Evolutionary conservation across 371 early-diverging fungal species (phyloP).

Genomic region (Lichtheimia ramosa): DNA sequence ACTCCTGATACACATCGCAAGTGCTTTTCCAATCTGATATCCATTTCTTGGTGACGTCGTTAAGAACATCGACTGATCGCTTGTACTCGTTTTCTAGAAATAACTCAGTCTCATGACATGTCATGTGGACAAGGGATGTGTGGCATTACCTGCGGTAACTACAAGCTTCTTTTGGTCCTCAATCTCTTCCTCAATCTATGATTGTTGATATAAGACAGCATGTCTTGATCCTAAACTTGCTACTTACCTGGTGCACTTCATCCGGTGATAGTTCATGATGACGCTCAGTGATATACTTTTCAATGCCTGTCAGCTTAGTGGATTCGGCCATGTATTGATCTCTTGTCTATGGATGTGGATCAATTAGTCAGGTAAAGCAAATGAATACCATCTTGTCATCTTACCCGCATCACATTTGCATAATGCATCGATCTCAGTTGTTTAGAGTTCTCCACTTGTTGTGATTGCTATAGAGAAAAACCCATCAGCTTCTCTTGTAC

Average conservation of each 20-base stretch:
- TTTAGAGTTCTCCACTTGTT: conserved; percentile 41
- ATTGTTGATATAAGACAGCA: neutral
- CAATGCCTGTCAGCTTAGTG: conserved; percentile 17
- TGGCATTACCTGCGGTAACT: conserved; percentile 7
- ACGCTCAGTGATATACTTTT: conserved; percentile 16
- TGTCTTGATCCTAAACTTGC: conserved; percentile 1
- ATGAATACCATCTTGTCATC: neutral
- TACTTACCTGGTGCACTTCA: conserved; percentile 16
- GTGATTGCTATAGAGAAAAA: conserved; percentile 24
- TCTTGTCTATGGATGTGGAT: conserved; percentile 4
- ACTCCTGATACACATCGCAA: conserved; percentile 19
- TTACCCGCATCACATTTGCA: conserved; percentile 39
- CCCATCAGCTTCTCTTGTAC: neutral
- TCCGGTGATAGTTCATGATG: conserved; percentile 5
- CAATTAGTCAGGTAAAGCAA: neutral
- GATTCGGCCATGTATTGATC: conserved; percentile 17
- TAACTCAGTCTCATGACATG: neutral
- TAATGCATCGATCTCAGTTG: conserved; percentile 34
- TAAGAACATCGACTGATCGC: conserved; percentile 8
- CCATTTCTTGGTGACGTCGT: conserved; percentile 16
- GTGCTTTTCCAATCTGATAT: conserved; percentile 20
- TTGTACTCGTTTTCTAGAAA: conserved; percentile 16
- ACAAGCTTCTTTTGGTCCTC: conserved; percentile 13
- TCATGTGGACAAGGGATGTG: neutral
- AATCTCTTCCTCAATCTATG: conserved; percentile 14